Evolutionary conservation across 176 grass and related monocot species (phyloP).

Genomic region (Tuctoria greenei): DNA sequence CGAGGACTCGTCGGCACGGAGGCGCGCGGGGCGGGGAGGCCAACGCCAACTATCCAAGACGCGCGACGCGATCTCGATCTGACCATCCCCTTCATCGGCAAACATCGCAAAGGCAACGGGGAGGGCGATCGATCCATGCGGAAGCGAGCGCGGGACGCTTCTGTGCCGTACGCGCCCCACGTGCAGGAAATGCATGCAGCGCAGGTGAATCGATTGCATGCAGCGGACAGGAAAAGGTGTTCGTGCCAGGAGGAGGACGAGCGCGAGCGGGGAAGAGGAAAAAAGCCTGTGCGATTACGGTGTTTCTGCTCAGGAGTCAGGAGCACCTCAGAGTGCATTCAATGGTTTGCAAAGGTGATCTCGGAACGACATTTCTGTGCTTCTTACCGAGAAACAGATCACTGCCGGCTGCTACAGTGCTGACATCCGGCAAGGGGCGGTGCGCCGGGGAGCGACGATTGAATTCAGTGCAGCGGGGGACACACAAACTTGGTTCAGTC

Average conservation of each 20-base stretch:
- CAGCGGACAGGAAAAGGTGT: background rate
- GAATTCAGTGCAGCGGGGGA: too few relatives aligned
- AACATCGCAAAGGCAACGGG: background rate
- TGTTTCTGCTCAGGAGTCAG: background rate
- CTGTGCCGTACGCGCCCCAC: background rate
- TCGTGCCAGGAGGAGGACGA: background rate
- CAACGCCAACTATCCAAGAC: background rate
- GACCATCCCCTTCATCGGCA: too few relatives aligned
- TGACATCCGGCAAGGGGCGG: background rate
- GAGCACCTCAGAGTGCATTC: background rate
- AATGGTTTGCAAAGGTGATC: background rate
- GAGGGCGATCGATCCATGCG: too few relatives aligned
- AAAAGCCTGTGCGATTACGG: constrained; percentile 17
- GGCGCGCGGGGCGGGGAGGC: background rate
- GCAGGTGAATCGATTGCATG: constrained; percentile 11
- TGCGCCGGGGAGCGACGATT: too few relatives aligned
- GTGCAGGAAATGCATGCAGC: background rate
- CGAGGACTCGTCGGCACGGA: background rate
- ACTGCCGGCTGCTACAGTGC: background rate
- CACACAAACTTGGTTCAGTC: too few relatives aligned
- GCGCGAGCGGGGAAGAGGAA: background rate
- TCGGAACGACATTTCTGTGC: too few relatives aligned
- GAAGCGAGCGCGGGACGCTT: background rate
- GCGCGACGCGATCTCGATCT: too few relatives aligned
- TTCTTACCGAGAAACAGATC: background rate